Conservation (phyloP, 768 basidiomycete species). For the Agrocybe praecox region DNA sequence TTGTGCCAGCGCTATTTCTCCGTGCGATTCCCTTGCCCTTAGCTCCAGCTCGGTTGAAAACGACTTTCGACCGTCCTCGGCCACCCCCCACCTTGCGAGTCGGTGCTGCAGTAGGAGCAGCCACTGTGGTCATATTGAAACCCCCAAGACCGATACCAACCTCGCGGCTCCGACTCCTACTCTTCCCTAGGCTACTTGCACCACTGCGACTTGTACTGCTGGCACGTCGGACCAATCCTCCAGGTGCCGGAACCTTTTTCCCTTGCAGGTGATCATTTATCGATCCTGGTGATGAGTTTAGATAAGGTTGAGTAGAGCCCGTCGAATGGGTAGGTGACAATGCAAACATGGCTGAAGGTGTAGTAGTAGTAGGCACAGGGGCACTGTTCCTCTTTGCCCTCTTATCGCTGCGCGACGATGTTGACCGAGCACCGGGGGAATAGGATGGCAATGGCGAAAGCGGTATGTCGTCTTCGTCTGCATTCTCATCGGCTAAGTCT, state of each 20-base stretch:
- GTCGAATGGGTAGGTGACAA: constrained; percentile 5
- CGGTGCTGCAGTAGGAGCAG: background rate
- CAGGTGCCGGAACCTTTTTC: background rate
- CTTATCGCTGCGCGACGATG: constrained; percentile 1
- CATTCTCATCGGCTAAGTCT: background rate
- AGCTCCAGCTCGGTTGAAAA: background rate
- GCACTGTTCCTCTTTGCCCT: constrained; percentile 14
- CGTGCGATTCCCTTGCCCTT: constrained; percentile 1
- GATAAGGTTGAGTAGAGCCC: background rate
- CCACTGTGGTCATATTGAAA: constrained; percentile 6
- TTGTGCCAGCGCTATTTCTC: constrained; percentile 6
- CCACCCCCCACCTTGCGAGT: background rate
- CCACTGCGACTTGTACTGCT: constrained; percentile 6
- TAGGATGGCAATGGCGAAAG: background rate
- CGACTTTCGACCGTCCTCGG: constrained; percentile 4
- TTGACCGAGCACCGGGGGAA: background rate
- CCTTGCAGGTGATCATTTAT: background rate
- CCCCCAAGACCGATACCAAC: constrained; percentile 6
- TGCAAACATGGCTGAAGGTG: constrained; percentile 4
- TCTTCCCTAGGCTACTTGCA: constrained; percentile 8
- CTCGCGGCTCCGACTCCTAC: constrained; percentile 16
- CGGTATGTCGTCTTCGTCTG: background rate
- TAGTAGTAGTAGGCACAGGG: constrained; percentile 4
- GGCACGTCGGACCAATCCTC: background rate
- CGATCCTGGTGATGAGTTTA: background rate